Evolutionary conservation across 176 grass and related monocot species (phyloP), one percentile per base, ranked within the genome.

Genomic region (Musa acuminata): DNA sequence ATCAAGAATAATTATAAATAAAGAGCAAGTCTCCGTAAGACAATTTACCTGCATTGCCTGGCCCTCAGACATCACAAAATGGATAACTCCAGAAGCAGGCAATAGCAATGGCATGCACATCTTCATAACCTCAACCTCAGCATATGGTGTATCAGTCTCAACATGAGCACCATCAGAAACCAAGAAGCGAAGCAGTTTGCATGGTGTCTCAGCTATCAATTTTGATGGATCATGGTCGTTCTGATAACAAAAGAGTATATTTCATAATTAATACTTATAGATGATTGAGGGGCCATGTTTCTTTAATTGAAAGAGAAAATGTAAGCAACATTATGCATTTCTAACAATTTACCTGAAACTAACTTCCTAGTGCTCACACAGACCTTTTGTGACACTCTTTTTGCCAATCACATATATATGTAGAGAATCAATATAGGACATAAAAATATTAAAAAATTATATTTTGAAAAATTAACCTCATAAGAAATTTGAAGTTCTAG

Each of bases 61-160:
- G 82, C 95, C 95, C 84, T 99, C 95, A 74, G 95, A 83, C 88
- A 99, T 89, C 70, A 84, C 73, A 69, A 91, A 99, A 63, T 94
- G 91, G 80, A 99, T 94, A 53, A 87, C 78, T 79, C 95, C 95
- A 82, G 90, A 91, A 65, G 95, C 90, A 76, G 95, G 95, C 57
- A 99, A 76, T 64, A 99, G 84, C 53, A 99, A 80, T 49, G 95
- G 95, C 95, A 99, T 99, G 90, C 95, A 99, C 95, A 99, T 99
- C 76, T 99, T 99, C 95, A 99, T 99, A 59, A 99, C 95, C 71
- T 99, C 95, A 77, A 99, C 90, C 73, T 99, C 95, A 75, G 90
- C 95, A 76, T 99, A 99, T 65, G 95, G 86, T 65, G 80, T 81
- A 83, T 99, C 90, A 78, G 95, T 86, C 72, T 94, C 95, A 64